A percentile compares a stretch with the other conserved stretches of the same genome.
Conservation (phyloP, 1,139 yeast genomes). For the Yamadazyma siamensis region DNA sequence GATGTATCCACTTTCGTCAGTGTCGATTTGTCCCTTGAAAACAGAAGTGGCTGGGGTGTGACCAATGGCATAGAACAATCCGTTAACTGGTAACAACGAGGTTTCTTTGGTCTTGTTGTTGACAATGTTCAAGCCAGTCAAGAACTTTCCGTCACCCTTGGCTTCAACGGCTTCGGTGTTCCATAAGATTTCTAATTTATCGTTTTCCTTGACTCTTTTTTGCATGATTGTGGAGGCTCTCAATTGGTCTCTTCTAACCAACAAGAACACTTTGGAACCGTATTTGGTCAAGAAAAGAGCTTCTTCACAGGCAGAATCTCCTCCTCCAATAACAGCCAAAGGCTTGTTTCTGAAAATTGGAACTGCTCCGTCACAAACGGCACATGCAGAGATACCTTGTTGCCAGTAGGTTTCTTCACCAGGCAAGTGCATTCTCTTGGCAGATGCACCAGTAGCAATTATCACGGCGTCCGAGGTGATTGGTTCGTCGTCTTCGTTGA, state of each 20-base stretch:
- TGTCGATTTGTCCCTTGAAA: constrained; percentile 72
- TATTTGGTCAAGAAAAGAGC: constrained; percentile 94
- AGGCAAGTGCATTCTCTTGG: constrained; percentile 87
- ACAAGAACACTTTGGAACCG: constrained; percentile 88
- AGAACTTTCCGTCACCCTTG: constrained; percentile 84
- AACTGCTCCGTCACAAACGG: constrained; percentile 99
- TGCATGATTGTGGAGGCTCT: constrained; percentile 97
- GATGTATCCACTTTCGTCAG: constrained; percentile 86
- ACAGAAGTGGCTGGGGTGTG: constrained; percentile 90
- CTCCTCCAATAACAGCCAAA: constrained; percentile 96
- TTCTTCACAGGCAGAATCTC: constrained; percentile 99
- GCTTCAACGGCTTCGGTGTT: constrained; percentile 86
- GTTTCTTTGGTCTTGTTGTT: constrained; percentile 71
- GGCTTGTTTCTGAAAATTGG: constrained; percentile 98
- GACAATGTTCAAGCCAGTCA: constrained; percentile 57
- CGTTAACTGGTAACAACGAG: constrained; percentile 73
- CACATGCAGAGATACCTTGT: constrained; percentile 98
- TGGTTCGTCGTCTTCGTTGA: constrained; percentile 84
- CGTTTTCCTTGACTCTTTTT: constrained; percentile 78
- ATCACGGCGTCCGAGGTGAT: constrained; percentile 89
- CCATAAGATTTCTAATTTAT: constrained; percentile 87
- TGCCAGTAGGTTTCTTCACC: constrained; percentile 99
- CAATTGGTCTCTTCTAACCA: constrained; percentile 90
- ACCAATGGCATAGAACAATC: constrained; percentile 96
- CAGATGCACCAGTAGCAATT: constrained; percentile 96